phyloP scores from a whole-genome alignment of 2,329 filamentous ascomycete species.

The Sporothrix dimorphospora region DNA sequence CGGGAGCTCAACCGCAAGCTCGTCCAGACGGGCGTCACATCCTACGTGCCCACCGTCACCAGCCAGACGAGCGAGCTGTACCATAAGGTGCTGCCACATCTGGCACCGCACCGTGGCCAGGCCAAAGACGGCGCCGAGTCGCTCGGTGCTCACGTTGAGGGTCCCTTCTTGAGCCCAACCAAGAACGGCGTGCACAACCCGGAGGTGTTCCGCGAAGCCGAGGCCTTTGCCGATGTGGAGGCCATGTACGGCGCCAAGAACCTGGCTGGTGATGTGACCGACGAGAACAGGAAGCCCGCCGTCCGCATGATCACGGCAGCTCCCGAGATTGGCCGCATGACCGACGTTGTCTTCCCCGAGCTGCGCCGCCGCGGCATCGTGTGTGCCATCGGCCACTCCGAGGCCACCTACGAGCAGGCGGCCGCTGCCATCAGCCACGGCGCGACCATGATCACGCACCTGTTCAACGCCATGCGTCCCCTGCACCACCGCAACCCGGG shows the following conservation, averaged over 20 bases:
- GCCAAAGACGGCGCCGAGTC: constrained; percentile 75
- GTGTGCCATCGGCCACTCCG: constrained; percentile 83
- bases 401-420: constrained; percentile 83
- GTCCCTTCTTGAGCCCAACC: constrained; percentile 79
- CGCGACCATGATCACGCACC: constrained; percentile 86
- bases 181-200: constrained; percentile 87
- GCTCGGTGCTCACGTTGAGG: constrained; percentile 87
- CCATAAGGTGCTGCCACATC: constrained; percentile 74
- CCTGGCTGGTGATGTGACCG: constrained; percentile 46
- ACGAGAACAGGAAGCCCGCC: constrained; percentile 41
- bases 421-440: constrained; percentile 71
- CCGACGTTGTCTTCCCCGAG: constrained; percentile 64
- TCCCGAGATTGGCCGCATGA: constrained; percentile 76
- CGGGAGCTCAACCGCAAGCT: constrained; percentile 71
- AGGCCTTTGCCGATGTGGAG: constrained; percentile 67
- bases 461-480: constrained; percentile 93
- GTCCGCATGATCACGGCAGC: constrained; percentile 86
- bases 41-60: constrained; percentile 82
- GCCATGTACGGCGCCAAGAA: constrained; percentile 74
- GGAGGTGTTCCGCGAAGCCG: constrained; percentile 68
- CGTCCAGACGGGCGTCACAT: constrained; percentile 80
- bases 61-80: constrained; percentile 83
- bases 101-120: constrained; percentile 68
- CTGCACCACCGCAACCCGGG: constrained; percentile 90
- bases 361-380: constrained; percentile 69